These are phyloP conservation scores for Prunus mume DNA, from an alignment of 306 rosid species.

Conservation along the genomic window DNA sequence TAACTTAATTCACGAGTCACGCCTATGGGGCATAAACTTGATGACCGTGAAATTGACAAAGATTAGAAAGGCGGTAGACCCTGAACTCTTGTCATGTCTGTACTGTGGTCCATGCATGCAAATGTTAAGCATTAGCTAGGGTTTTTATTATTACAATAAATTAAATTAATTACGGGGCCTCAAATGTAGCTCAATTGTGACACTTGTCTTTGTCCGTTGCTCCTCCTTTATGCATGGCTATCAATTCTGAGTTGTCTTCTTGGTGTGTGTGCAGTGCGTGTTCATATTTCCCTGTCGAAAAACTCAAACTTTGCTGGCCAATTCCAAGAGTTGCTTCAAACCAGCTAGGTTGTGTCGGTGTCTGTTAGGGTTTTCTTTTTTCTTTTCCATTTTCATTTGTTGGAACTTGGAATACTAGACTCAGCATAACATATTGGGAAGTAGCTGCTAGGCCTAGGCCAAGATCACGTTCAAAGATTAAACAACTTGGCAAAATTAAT, in stretches of 20 bases:
- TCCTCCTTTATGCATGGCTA: conserved; percentile 23
- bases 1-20: too few species aligned
- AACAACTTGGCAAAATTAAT: background rate
- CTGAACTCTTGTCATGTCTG: background rate
- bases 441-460: background rate
- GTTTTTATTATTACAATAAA: too few species aligned
- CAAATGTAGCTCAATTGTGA: conserved; percentile 9
- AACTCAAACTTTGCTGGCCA: background rate
- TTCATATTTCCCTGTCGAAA: conserved; percentile 8
- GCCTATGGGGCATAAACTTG: too few species aligned
- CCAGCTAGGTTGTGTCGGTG: conserved; percentile 1
- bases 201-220: conserved; percentile 24
- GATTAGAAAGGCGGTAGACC: too few species aligned
- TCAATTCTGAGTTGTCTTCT: conserved; percentile 33
- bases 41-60: too few species aligned
- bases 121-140: too few species aligned
- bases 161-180: too few species aligned
- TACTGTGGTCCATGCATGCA: too few species aligned
- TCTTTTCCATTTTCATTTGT: background rate
- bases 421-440: background rate
- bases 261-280: conserved; percentile 2
- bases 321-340: background rate
- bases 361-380: background rate
- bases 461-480: background rate
- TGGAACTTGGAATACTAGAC: background rate